Evolutionary conservation across 345 rosid species (phyloP).

Genomic region (Kernera saxatilis): DNA sequence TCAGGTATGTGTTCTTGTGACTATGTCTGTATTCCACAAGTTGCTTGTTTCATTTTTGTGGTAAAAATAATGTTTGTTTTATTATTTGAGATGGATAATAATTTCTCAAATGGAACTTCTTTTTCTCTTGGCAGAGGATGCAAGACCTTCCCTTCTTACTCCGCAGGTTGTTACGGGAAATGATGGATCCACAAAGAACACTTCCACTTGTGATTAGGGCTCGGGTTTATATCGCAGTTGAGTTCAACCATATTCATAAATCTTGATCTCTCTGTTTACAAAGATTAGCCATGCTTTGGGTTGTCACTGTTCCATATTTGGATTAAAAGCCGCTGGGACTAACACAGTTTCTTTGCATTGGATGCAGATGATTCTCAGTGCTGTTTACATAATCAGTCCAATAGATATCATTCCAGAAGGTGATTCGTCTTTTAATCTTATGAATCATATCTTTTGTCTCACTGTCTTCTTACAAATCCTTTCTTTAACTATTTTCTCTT

Average conservation of each 20-base stretch:
- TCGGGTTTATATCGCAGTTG: slow-evolving; percentile 80
- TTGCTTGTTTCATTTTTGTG: not conserved
- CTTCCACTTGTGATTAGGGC: slow-evolving; percentile 82
- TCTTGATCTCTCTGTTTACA: not conserved
- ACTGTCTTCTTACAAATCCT: not conserved
- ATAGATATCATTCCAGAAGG: slow-evolving; percentile 93
- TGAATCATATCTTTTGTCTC: not conserved
- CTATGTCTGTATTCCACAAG: not conserved
- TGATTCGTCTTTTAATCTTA: slow-evolving; percentile 8
- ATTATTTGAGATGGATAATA: not conserved
- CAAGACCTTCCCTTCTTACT: slow-evolving; percentile 94
- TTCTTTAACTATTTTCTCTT: not conserved
- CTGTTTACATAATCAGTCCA: slow-evolving; percentile 71
- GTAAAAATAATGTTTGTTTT: not conserved
- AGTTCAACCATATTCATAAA: slow-evolving; percentile 20
- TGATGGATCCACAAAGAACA: slow-evolving; percentile 77
- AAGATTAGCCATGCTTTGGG: not conserved
- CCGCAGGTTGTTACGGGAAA: slow-evolving; percentile 63
- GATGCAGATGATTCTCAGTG: slow-evolving; percentile 64
- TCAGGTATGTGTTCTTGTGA: slow-evolving; percentile 46
- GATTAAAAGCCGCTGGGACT: not conserved
- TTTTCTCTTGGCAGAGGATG: slow-evolving; percentile 47
- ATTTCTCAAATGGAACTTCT: not conserved
- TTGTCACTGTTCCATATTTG: not conserved
- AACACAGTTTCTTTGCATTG: slow-evolving; percentile 1